Conservation (phyloP, 345 rosid species). For the Murraya paniculata region DNA sequence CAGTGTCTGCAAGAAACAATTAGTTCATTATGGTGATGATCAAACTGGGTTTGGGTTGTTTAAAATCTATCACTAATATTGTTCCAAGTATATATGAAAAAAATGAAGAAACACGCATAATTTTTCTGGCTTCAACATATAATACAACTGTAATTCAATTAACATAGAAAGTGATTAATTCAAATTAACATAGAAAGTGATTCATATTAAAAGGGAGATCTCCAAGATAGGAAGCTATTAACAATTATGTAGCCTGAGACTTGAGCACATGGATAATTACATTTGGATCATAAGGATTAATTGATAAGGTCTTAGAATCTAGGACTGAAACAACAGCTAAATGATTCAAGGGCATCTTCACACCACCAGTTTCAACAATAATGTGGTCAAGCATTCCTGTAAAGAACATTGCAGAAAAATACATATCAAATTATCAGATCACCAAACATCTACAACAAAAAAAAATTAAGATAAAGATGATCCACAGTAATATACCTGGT, state of each 20-base stretch:
- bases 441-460: background rate
- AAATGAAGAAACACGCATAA: background rate
- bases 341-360: slow-evolving; percentile 79
- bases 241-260: background rate
- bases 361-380: slow-evolving; percentile 70
- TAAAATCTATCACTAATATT: background rate
- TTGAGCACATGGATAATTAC: slow-evolving; percentile 34
- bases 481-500: slow-evolving; percentile 38
- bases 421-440: slow-evolving; percentile 9
- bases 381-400: slow-evolving; percentile 96
- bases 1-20: slow-evolving; percentile 51
- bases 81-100: background rate
- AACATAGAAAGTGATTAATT: background rate
- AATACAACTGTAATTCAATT: background rate
- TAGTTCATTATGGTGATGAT: background rate
- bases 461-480: background rate
- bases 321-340: slow-evolving; percentile 86
- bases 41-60: background rate
- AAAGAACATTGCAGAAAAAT: slow-evolving; percentile 8
- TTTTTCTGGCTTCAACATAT: background rate
- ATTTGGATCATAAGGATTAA: slow-evolving; percentile 90
- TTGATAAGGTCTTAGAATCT: slow-evolving; percentile 79
- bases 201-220: background rate
- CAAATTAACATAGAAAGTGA: background rate
- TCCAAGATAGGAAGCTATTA: background rate